These are phyloP conservation scores for Moricandia moricandioides DNA, from an alignment of 345 rosid species.

Conservation along the genomic window DNA sequence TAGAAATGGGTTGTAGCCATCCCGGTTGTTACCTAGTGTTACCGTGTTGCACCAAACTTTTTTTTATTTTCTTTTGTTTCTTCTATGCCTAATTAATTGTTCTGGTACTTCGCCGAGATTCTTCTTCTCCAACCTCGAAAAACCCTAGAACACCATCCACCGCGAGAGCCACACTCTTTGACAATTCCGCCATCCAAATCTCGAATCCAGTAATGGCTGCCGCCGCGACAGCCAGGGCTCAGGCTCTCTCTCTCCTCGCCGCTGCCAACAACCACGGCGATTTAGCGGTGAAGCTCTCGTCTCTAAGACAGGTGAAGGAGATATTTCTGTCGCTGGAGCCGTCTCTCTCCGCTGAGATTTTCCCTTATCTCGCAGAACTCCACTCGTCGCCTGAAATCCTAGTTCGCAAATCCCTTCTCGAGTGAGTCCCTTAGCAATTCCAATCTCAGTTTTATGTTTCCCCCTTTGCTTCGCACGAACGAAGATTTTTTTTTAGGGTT, in stretches of 20 bases:
- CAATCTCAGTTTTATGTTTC: background rate
- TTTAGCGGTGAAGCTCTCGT: conserved; percentile 86
- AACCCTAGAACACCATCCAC: conserved; percentile 30
- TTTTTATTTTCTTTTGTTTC: background rate
- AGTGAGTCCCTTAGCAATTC: conserved; percentile 51
- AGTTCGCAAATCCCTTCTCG: conserved; percentile 67
- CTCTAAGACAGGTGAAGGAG: conserved; percentile 76
- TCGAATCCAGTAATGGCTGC: conserved; percentile 36
- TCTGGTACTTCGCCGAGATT: conserved; percentile 4
- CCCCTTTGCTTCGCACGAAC: conserved; percentile 9
- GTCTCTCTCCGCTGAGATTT: conserved; percentile 67
- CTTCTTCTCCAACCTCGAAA: conserved; percentile 21
- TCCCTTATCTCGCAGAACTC: conserved; percentile 74
- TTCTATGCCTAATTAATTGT: conserved; percentile 15
- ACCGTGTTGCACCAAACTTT: background rate
- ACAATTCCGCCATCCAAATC: conserved; percentile 16
- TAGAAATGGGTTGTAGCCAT: background rate
- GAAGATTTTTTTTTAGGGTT: conserved; percentile 10
- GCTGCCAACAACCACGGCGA: conserved; percentile 79
- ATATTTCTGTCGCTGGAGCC: conserved; percentile 62
- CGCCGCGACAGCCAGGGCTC: conserved; percentile 54
- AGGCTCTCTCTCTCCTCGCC: conserved; percentile 72
- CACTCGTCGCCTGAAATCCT: conserved; percentile 71
- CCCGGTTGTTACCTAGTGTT: background rate
- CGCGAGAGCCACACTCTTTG: background rate